These are phyloP conservation scores for Mycena maculata DNA, from an alignment of 768 basidiomycete genomes.

Conservation along the genomic window DNA sequence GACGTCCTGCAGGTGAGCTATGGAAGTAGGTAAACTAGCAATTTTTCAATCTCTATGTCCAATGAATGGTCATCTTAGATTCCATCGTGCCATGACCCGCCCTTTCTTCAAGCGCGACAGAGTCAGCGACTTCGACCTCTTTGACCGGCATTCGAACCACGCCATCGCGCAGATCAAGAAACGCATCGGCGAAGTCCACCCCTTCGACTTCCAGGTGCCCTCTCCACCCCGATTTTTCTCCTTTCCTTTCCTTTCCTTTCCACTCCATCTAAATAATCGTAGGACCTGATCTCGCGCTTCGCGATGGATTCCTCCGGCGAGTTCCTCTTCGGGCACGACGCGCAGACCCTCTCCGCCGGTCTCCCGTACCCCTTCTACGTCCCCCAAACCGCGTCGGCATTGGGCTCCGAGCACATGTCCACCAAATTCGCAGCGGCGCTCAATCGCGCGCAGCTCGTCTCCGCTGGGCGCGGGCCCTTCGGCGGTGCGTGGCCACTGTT, in stretches of 20 bases:
- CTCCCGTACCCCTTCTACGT: conserved; percentile 57
- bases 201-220: conserved; percentile 71
- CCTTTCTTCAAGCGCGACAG: no score
- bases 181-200: conserved; percentile 57
- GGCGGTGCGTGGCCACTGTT: conserved; percentile 62
- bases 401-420: background rate
- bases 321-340: conserved; percentile 65
- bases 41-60: background rate
- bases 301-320: conserved; percentile 70
- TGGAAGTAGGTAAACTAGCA: conserved; percentile 71
- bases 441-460: conserved; percentile 55
- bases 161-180: conserved; percentile 57
- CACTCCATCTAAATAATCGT: background rate
- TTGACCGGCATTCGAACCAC: conserved; percentile 64
- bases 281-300: conserved; percentile 67
- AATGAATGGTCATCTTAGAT: conserved; percentile 47
- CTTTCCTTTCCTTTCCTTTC: background rate
- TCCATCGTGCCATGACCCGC: conserved; percentile 77
- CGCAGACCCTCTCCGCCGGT: conserved; percentile 57
- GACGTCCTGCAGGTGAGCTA: conserved; percentile 51
- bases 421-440: conserved; percentile 62
- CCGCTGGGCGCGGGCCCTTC: conserved; percentile 51
- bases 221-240: background rate
- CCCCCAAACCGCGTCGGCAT: conserved; percentile 21
- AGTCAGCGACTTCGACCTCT: conserved; percentile 72